Conservation (phyloP, 2,329 filamentous ascomycete species). For the Cladophialophora chaetospira region DNA sequence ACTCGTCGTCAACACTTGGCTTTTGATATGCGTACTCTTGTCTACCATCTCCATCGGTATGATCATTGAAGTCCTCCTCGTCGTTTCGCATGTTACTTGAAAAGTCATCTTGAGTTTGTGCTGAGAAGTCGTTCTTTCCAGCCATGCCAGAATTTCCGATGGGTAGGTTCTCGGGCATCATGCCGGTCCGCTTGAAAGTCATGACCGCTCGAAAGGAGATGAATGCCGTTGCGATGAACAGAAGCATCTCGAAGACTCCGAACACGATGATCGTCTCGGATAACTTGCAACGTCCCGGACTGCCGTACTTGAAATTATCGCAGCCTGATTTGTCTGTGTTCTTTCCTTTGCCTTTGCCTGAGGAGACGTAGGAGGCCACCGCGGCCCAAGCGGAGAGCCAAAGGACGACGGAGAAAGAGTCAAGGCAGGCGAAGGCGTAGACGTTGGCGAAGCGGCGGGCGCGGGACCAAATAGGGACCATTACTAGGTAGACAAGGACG, state of each 20-base stretch:
- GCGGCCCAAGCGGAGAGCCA: conserved; percentile 63
- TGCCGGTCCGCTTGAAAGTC: conserved; percentile 60
- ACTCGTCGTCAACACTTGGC: conserved; percentile 54
- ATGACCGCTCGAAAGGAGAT: conserved; percentile 58
- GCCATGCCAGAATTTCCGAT: conserved; percentile 35
- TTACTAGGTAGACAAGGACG: conserved; percentile 60
- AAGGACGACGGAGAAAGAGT: conserved; percentile 56
- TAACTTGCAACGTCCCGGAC: conserved; percentile 57
- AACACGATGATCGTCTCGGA: conserved; percentile 59
- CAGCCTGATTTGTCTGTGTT: conserved; percentile 51
- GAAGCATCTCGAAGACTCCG: conserved; percentile 60
- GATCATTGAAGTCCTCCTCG: conserved; percentile 42
- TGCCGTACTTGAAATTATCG: conserved; percentile 58
- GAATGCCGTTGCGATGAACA: conserved; percentile 56
- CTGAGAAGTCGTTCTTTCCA: conserved; percentile 47
- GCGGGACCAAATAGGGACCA: conserved; percentile 63
- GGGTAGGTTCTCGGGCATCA: conserved; percentile 49
- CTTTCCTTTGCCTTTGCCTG: conserved; percentile 52
- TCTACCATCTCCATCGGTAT: conserved; percentile 35
- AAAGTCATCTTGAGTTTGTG: conserved; percentile 52
- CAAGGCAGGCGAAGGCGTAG: conserved; percentile 60
- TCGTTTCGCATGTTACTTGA: conserved; percentile 50
- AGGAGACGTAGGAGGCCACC: conserved; percentile 57
- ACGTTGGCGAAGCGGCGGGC: conserved; percentile 61
- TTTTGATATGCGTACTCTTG: conserved; percentile 49